A percentile compares a stretch with the other conserved stretches of the same genome.
Conservation (phyloP, 2,329 filamentous ascomycete genomes). For the Fonsecaea multimorphosa region DNA sequence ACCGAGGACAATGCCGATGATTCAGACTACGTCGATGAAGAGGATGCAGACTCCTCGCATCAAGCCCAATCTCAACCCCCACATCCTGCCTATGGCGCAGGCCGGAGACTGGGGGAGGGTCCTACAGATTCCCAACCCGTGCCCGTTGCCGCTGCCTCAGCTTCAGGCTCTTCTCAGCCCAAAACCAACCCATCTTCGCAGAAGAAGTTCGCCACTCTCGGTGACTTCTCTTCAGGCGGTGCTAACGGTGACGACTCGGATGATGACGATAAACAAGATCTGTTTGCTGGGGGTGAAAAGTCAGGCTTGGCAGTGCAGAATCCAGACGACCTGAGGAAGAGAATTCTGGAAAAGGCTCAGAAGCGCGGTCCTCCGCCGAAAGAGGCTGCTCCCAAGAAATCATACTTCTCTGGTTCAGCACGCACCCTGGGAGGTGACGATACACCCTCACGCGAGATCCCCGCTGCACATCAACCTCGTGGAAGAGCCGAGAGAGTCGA, state of each 20-base stretch:
- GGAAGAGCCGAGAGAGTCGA: constrained; percentile 58
- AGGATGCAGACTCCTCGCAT: constrained; percentile 35
- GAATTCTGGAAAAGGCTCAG: constrained; percentile 57
- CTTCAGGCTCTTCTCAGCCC: constrained; percentile 41
- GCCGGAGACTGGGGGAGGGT: constrained; percentile 45
- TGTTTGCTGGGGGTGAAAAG: constrained; percentile 71
- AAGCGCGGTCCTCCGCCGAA: constrained; percentile 41
- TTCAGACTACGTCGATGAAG: constrained; percentile 41
- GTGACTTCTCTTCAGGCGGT: constrained; percentile 49
- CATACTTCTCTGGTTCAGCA: constrained; percentile 65
- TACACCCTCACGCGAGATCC: constrained; percentile 62
- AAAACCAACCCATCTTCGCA: constrained; percentile 44
- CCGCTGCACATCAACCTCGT: constrained; percentile 55
- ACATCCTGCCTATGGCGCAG: constrained; percentile 38
- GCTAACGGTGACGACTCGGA: constrained; percentile 58
- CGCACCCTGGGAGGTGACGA: constrained; percentile 71
- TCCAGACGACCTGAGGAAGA: constrained; percentile 61
- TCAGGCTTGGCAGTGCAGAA: constrained; percentile 72
- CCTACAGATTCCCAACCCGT: constrained; percentile 37
- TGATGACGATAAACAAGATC: constrained; percentile 60
- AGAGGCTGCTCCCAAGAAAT: constrained; percentile 38
- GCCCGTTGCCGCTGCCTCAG: constrained; percentile 43
- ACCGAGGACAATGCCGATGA: constrained; percentile 34
- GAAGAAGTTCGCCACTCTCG: constrained; percentile 57
- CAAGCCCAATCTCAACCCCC: constrained; percentile 24